Conservation (phyloP, 179 eudicot species). For the Sideroxylon spinosum region DNA sequence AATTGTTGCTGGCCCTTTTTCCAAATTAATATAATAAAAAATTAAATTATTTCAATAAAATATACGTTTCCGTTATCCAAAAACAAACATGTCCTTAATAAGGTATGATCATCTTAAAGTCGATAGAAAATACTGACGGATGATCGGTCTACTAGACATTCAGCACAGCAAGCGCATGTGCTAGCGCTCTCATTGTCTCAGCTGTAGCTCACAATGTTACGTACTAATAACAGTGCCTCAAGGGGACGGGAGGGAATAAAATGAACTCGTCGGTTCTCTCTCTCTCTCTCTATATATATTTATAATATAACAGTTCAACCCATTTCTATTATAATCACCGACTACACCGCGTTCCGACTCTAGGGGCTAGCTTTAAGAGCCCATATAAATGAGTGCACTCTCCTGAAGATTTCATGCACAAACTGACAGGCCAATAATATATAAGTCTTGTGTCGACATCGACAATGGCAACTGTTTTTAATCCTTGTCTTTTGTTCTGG, state of each 20-base stretch:
- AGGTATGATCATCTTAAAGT: background rate
- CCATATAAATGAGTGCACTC: slow-evolving; percentile 23
- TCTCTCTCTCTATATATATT: too few relatives aligned
- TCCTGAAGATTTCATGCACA: background rate
- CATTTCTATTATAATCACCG: slow-evolving; percentile 25
- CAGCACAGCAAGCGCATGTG: slow-evolving; percentile 12
- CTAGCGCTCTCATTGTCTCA: slow-evolving; percentile 1
- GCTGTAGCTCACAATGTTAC: background rate
- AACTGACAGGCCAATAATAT: too few relatives aligned
- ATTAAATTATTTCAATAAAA: too few relatives aligned
- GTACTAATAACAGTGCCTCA: slow-evolving; percentile 26
- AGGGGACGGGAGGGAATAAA: slow-evolving; percentile 22
- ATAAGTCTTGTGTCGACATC: background rate
- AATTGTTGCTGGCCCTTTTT: too few relatives aligned
- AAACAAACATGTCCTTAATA: too few relatives aligned
- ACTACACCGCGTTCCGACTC: slow-evolving; percentile 21
- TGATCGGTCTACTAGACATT: background rate
- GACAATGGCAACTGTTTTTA: background rate
- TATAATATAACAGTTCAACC: too few relatives aligned
- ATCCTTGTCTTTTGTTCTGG: slow-evolving; percentile 5
- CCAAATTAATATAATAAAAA: too few relatives aligned
- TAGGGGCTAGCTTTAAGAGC: background rate
- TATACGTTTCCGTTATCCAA: too few relatives aligned
- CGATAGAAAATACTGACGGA: background rate
- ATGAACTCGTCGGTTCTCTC: background rate